Percentiles rank a stretch among this genome's conserved stretches.
Evolutionary conservation across 192 early-diverging fungal species (phyloP).

Genomic region (Podila epigama): DNA sequence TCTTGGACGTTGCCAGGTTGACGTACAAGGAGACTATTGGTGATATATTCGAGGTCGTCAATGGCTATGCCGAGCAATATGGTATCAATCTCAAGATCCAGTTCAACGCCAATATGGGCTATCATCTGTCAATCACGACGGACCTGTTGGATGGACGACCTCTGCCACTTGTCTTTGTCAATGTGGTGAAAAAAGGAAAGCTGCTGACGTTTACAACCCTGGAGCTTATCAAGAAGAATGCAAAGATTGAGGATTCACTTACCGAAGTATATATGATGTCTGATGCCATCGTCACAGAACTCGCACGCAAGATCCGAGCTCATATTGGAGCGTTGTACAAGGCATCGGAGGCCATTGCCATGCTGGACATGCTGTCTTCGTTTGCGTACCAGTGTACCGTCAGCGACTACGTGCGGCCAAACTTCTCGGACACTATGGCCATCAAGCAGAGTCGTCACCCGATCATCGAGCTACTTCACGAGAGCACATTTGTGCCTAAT

Average conservation of each 20-base stretch:
- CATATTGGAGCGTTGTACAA: conserved; percentile 74
- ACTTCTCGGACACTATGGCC: conserved; percentile 80
- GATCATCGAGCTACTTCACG: conserved; percentile 63
- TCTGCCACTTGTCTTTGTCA: conserved; percentile 77
- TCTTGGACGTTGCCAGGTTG: conserved; percentile 86
- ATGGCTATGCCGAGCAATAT: conserved; percentile 59
- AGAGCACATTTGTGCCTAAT: conserved; percentile 71
- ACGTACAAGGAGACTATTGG: conserved; percentile 80
- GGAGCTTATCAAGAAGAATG: conserved; percentile 82
- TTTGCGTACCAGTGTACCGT: conserved; percentile 76
- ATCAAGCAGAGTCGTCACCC: conserved; percentile 83
- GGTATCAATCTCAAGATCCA: conserved; percentile 71
- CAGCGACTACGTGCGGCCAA: conserved; percentile 70
- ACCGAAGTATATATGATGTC: conserved; percentile 85
- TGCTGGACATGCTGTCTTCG: conserved; percentile 79
- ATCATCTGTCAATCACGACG: conserved; percentile 58
- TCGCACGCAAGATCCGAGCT: conserved; percentile 57
- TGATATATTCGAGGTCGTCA: conserved; percentile 71
- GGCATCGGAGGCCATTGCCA: conserved; percentile 74
- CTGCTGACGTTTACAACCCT: conserved; percentile 76
- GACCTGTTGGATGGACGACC: conserved; percentile 50
- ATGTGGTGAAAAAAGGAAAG: conserved; percentile 71
- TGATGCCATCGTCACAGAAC: conserved; percentile 68
- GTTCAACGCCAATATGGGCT: conserved; percentile 69
- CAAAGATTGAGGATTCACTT: conserved; percentile 80